Evolutionary conservation across 495 filamentous ascomycete species (phyloP), one percentile per base, ranked within the genome.

Genomic region (Parathielavia hyrcaniae): DNA sequence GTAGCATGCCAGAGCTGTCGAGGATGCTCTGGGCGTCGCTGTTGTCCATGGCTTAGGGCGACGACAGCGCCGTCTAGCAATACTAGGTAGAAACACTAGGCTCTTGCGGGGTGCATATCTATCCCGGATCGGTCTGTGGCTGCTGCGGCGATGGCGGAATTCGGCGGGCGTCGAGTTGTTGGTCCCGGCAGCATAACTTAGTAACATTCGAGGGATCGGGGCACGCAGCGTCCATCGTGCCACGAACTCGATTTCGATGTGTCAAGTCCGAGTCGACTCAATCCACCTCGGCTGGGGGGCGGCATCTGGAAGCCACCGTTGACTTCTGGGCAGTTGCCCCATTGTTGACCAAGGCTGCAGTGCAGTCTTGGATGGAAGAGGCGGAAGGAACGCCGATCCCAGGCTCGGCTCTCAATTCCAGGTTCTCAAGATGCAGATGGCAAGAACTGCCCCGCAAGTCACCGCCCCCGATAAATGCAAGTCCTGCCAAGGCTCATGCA

Each of bases 1-100:
- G 77, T 12, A 73, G 73, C 12, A 67, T 61, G 66, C 71, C 71
- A 38, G 22, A 23, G 36, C 6, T 8, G 35, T 40, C 38, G 38
- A 8, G 16, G 19, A 20, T 46, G 34, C 36, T 14, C 12, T 13
- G 20, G 22, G 32, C n/a, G n/a, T n/a, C n/a, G n/a, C n/a, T 41
- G 41, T 36, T 41, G 7, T 60, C 35, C 52, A 61, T 53, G 13
- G 17, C 32, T 41, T 17, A 5, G 16, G 40, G 6, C 26, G 6
- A 30, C 26, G 26, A 30, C 26, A 30, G 26, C 6, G 3, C 26
- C 26, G 26, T 30, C 26, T 30, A 30, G 26, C 26, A 30, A 30
- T 30, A 30, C 6, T 30, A n/a, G n/a, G n/a, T 30, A 30, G 26
- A 2, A 30, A 30, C 6, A 30, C 6, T 30, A 30, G 26, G 26